These are phyloP conservation scores for Calvatia gigantea DNA, from an alignment of 768 basidiomycete genomes.

Conservation along the genomic window DNA sequence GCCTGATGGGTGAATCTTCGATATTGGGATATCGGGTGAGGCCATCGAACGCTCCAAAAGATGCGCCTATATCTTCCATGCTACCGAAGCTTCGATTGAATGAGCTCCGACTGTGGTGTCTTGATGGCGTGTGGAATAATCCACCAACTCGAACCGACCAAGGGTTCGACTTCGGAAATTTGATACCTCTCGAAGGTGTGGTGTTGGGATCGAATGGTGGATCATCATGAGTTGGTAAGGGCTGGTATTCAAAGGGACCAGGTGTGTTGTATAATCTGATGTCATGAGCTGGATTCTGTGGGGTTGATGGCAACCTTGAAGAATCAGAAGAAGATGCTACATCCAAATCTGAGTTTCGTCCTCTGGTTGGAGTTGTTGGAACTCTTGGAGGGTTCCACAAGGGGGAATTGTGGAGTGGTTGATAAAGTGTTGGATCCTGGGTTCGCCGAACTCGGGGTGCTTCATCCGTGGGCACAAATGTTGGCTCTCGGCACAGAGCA, in stretches of 20 bases:
- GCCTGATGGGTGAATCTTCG: conserved; percentile 8
- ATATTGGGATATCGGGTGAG: conserved; percentile 3
- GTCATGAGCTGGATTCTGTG: conserved; percentile 39
- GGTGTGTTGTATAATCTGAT: conserved; percentile 40
- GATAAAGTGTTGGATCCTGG: conserved; percentile 59
- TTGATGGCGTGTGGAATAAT: conserved; percentile 53
- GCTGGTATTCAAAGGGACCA: conserved; percentile 29
- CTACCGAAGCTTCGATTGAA: conserved; percentile 27
- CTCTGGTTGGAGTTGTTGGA: conserved; percentile 51
- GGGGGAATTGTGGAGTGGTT: conserved; percentile 58
- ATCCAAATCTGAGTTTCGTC: conserved; percentile 35
- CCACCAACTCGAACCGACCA: conserved; percentile 43
- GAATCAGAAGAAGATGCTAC: conserved; percentile 46
- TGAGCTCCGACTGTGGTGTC: conserved; percentile 26
- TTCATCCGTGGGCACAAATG: conserved; percentile 65
- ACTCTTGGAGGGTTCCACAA: conserved; percentile 41
- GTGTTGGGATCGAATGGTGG: conserved; percentile 74
- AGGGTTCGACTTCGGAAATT: conserved; percentile 57
- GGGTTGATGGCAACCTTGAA: conserved; percentile 50
- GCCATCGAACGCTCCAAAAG: conserved; percentile 12
- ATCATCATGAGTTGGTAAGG: conserved; percentile 35
- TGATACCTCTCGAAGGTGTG: conserved; percentile 78
- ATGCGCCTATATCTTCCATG: conserved; percentile 28
- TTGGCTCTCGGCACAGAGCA: conserved; percentile 51
- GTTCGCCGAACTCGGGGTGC: conserved; percentile 35